These are phyloP conservation scores for Fonsecaea multimorphosa DNA, from an alignment of 2,329 filamentous ascomycete species.

Conservation along the genomic window DNA sequence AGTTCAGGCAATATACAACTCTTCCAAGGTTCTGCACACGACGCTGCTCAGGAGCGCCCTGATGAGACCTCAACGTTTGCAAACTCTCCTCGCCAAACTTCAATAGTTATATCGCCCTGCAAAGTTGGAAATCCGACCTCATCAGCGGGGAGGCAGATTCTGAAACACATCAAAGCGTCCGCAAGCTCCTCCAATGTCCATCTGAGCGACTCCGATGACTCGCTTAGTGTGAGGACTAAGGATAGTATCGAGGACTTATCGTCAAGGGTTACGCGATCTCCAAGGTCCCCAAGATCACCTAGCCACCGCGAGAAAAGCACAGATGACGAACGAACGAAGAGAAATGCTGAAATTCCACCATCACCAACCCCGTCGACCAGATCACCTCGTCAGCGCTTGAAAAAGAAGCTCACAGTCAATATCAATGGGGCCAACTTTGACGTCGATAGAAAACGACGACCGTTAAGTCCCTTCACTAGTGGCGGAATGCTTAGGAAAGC, in stretches of 20 bases:
- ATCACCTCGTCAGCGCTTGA: constrained; percentile 25
- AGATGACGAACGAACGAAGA: constrained; percentile 4
- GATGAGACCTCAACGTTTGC: constrained; percentile 1
- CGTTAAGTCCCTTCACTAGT: constrained; percentile 38
- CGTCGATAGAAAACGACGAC: constrained; percentile 25
- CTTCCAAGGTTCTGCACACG: not conserved
- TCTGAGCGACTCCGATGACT: constrained; percentile 26
- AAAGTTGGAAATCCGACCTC: not conserved
- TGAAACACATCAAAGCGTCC: constrained; percentile 1
- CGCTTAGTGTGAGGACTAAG: constrained; percentile 34
- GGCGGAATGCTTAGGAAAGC: constrained; percentile 37
- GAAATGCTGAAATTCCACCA: constrained; percentile 18
- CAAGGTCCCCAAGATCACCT: constrained; percentile 19
- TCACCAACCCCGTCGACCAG: constrained; percentile 27
- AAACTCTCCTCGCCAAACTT: not conserved
- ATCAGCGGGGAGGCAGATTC: not conserved
- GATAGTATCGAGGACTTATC: constrained; percentile 36
- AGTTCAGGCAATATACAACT: constrained; percentile 11
- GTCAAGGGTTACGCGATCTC: constrained; percentile 32
- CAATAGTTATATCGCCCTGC: not conserved
- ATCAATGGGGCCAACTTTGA: constrained; percentile 32
- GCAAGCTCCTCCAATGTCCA: not conserved
- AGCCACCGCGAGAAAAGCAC: constrained; percentile 1
- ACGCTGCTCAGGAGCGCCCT: not conserved
- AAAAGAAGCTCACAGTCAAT: constrained; percentile 34